These are phyloP conservation scores for Suhomyces xylopsoci DNA, from an alignment of 805 yeast genomes.

Conservation along the genomic window DNA sequence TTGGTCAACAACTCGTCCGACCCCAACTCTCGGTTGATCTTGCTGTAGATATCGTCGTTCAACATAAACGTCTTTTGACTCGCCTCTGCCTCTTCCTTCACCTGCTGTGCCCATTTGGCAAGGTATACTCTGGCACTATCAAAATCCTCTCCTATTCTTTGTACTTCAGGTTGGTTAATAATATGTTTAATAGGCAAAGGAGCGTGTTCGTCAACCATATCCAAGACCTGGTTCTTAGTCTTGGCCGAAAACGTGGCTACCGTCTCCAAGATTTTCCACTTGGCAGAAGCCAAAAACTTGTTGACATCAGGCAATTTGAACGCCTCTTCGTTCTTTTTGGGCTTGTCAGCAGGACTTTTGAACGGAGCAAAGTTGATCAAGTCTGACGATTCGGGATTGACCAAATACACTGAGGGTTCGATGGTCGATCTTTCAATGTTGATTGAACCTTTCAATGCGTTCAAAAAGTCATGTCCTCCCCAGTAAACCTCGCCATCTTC, in stretches of 20 bases:
- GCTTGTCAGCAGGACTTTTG: slow-evolving; percentile 10
- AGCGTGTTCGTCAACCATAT: slow-evolving; percentile 59
- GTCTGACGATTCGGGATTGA: slow-evolving; percentile 75
- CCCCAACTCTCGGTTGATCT: slow-evolving; percentile 61
- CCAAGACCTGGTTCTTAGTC: slow-evolving; percentile 53
- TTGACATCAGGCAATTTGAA: slow-evolving; percentile 37
- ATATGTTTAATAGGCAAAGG: slow-evolving; percentile 59
- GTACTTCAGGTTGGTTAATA: slow-evolving; percentile 75
- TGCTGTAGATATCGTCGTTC: slow-evolving; percentile 56
- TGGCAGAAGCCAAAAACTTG: slow-evolving; percentile 60
- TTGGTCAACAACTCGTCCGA: slow-evolving; percentile 54
- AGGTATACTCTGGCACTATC: slow-evolving; percentile 88
- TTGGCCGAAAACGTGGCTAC: slow-evolving; percentile 70
- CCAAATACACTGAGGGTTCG: slow-evolving; percentile 68
- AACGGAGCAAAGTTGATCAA: slow-evolving; percentile 52
- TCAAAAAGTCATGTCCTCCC: slow-evolving; percentile 86
- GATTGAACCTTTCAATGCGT: slow-evolving; percentile 50
- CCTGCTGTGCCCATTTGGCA: slow-evolving; percentile 95
- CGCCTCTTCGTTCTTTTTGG: slow-evolving; percentile 12
- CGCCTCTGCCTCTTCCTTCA: slow-evolving; percentile 82
- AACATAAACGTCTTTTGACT: slow-evolving; percentile 50
- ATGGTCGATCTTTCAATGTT: slow-evolving; percentile 65
- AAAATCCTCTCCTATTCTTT: slow-evolving; percentile 79
- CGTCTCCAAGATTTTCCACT: slow-evolving; percentile 83
- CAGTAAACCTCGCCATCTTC: slow-evolving; percentile 59